phyloP scores from a whole-genome alignment of 495 filamentous ascomycete species.

The Penicillium turbatum region DNA sequence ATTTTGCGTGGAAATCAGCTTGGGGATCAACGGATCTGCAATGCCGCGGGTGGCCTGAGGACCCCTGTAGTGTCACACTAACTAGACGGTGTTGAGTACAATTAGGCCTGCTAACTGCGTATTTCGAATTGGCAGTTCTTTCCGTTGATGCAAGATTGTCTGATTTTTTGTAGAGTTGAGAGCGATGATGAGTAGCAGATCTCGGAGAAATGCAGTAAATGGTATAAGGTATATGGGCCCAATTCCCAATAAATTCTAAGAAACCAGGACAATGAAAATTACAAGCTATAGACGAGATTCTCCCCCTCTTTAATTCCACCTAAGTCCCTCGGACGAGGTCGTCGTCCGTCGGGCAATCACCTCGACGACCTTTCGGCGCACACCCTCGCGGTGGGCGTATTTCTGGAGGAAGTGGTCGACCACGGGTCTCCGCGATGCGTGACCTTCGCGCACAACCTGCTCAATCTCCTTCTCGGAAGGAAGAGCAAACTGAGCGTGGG shows the following conservation, averaged over 20 bases:
- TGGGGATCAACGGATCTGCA: background rate
- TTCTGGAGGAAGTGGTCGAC: conserved; percentile 28
- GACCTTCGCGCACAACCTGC: conserved; percentile 39
- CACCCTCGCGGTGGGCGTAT: conserved; percentile 38
- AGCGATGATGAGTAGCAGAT: background rate
- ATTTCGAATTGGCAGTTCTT: too few relatives aligned
- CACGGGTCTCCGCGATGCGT: conserved; percentile 7
- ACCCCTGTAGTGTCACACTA: background rate
- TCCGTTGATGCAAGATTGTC: too few relatives aligned
- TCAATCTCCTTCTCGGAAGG: conserved; percentile 70
- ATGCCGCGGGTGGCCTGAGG: conserved; percentile 11
- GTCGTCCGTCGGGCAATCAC: conserved; percentile 31
- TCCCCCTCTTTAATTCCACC: conserved; percentile 25
- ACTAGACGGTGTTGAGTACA: background rate
- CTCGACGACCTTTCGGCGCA: conserved; percentile 39
- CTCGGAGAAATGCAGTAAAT: conserved; percentile 4
- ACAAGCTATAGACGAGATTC: conserved; percentile 16
- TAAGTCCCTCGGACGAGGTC: conserved; percentile 20
- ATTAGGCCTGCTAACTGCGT: background rate
- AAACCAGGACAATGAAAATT: conserved; percentile 23
- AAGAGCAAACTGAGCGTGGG: conserved; percentile 60
- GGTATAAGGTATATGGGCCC: conserved; percentile 9
- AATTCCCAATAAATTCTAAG: conserved; percentile 22
- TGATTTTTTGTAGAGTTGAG: too few relatives aligned
- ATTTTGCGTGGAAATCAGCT: too few relatives aligned